Conservation (phyloP, 441 rosid species). For the Omphalea diandra region DNA sequence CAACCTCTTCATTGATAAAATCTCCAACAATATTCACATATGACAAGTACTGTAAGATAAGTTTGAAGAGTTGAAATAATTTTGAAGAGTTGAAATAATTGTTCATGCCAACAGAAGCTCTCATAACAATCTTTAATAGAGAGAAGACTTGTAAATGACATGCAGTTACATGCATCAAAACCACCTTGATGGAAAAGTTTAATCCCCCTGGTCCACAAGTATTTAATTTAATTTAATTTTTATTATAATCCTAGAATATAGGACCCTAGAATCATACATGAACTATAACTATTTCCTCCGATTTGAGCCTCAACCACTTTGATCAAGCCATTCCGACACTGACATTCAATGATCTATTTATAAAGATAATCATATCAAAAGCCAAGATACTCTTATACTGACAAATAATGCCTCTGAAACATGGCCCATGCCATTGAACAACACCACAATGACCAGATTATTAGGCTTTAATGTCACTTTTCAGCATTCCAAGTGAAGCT, state of each 20-base stretch:
- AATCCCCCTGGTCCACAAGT: too few relatives aligned
- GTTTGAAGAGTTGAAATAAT: too few relatives aligned
- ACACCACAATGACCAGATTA: not conserved
- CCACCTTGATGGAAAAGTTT: too few relatives aligned
- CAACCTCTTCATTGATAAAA: too few relatives aligned
- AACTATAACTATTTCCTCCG: not conserved
- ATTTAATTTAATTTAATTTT: too few relatives aligned
- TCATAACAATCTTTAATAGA: not conserved
- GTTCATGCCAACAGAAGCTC: not conserved
- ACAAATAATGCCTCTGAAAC: not conserved
- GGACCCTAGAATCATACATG: not conserved
- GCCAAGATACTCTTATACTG: not conserved
- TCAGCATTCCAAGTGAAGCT: not conserved
- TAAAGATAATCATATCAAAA: not conserved
- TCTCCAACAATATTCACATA: too few relatives aligned
- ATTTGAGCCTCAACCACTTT: not conserved
- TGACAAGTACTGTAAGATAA: too few relatives aligned
- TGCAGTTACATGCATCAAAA: too few relatives aligned
- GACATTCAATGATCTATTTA: not conserved
- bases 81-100: not conserved
- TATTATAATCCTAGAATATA: too few relatives aligned
- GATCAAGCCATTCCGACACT: not conserved
- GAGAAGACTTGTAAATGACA: not conserved
- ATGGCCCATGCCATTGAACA: not conserved
- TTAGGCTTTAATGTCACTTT: not conserved